Base-by-base conservation (phyloP, 225 moss, liverwort and hornwort genomes). In the Thuidium tamariscinum region DNA sequence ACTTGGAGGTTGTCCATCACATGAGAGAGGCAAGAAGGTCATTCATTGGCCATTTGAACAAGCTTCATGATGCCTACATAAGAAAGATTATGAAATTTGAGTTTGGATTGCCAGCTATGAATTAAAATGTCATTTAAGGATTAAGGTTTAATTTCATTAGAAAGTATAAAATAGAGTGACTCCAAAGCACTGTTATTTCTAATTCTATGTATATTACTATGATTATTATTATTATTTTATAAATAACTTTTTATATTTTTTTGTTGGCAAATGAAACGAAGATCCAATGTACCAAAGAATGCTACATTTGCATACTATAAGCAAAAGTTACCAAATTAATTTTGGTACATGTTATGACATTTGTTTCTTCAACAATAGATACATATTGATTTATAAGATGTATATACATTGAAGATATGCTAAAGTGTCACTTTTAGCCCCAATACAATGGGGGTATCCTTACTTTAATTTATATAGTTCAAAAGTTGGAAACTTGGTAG, bases 201-300 rank as follows among this genome's bases (percentile, higher is more conserved):
- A 29, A 44, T 0, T 16, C 0, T 2, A 0, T 30, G 4, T 2
- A 73, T 32, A 19, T 0, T 19, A 48, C 44, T 1, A n/a, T n/a
- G n/a, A n/a, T n/a, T n/a, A n/a, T n/a, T n/a, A n/a, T n/a, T 48
- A 48, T 4, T 48, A 49, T 20, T 32, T 48, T 1, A 73, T 73
- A 11, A 4, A 30, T 30, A 25, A 18, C 6, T 73, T 30, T 30
- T 30, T 11, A 48, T 30, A 19, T 49, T 49, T 12, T 49, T 4
- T 74, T 19, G 4, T 32, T 49, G 49, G 13, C 0, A 32, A 74
- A 32, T 73, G 32, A 30, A 32, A 17, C 0, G 7, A 49, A 12
- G 20, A 20, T 74, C 7, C 7, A 20, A 18, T 1, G 7, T 17
- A 72, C 18, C 0, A 32, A 6, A 30, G 1, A 51, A 34, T 34